Evolutionary conservation across 2,329 filamentous ascomycete genomes (phyloP).

Genomic region (Endocalyx cinctus): DNA sequence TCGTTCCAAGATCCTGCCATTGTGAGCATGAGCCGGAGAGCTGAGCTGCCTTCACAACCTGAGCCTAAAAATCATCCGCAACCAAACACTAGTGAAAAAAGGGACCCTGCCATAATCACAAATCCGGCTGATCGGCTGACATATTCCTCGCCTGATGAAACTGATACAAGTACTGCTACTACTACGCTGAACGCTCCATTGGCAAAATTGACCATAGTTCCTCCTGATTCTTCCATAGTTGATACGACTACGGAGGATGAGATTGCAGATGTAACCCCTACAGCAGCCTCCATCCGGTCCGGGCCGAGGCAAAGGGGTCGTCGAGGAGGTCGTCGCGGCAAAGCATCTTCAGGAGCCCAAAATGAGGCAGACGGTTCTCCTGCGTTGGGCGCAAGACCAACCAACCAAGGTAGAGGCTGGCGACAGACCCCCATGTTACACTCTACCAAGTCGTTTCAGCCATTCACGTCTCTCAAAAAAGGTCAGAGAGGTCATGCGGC

Average conservation of each 20-base stretch:
- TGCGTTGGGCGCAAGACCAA: constrained; percentile 14
- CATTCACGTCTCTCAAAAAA: constrained; percentile 56
- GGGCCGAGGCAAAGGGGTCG: constrained; percentile 12
- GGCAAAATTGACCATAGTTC: constrained; percentile 13
- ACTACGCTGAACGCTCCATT: constrained; percentile 6
- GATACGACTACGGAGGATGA: constrained; percentile 20
- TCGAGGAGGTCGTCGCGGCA: constrained; percentile 18
- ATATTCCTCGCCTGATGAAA: constrained; percentile 20
- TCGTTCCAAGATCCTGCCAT: constrained; percentile 79
- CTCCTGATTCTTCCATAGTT: constrained; percentile 7
- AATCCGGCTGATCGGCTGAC: constrained; percentile 20
- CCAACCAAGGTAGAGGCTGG: constrained; percentile 47
- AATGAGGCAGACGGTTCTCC: constrained; percentile 12
- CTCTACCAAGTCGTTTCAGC: constrained; percentile 58
- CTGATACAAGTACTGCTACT: constrained; percentile 14
- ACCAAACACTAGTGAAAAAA: constrained; percentile 27
- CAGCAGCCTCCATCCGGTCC: constrained; percentile 8
- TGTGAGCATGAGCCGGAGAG: constrained; percentile 57
- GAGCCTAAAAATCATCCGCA: constrained; percentile 18
- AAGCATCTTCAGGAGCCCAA: constrained; percentile 12
- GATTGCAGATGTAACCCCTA: constrained; percentile 12
- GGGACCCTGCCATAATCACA: constrained; percentile 20
- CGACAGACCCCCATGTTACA: constrained; percentile 56
- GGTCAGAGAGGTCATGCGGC: constrained; percentile 39
- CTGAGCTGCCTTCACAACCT: constrained; percentile 25